Base-by-base conservation (phyloP, 805 yeast genomes). In the Metschnikowia sp. region DNA sequence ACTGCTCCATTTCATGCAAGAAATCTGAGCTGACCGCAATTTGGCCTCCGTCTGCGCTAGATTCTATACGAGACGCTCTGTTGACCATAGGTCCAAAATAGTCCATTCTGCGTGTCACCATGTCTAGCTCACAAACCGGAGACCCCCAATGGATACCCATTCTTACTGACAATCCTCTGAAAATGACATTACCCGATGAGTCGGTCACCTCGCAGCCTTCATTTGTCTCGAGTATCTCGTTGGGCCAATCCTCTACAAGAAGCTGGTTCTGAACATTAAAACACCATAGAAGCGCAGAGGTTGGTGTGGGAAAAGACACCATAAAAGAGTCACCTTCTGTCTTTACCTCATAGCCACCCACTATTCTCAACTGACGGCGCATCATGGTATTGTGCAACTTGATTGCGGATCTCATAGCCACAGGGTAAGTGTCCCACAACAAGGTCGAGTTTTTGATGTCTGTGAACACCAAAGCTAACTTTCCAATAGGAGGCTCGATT, bases 61-160 rank as follows among this genome's bases (percentile, higher is more conserved):
- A 87, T 61, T 91, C 84, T 26, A 94, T 92, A 59, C 99, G 78
- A 1, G 98, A 84, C 1, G 99, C 88, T 43, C 96, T 77, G 60
- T 94, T 94, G 31, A 94, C 99, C 90, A 94, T 91, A 0, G 99
- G 99, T 0, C 99, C 99, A 58, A 94, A 86, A 66, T 94, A 94
- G 69, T 94, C 99, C 99, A 94, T 94, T 72, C 99, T 82, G 56
- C 90, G 82, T 0, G 99, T 94, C 45, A 91, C 91, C 50, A 92
- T 85, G 70, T 94, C 99, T 8, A 86, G 79, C 65, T 94, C 99
- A 59, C 96, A 88, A 36, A 92, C 97, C 0, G 99, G 98, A 1
- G 86, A 76, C 53, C 99, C 99, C 96, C 98, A 94, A 65, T 94
- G 98, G 36, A 89, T 80, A 51, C 99, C 99, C 98, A 94, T 94